A percentile compares a stretch with the other conserved stretches of the same genome.
Conservation (phyloP, 164 flowering plant genomes). For the Dillenia suffruticosa region DNA sequence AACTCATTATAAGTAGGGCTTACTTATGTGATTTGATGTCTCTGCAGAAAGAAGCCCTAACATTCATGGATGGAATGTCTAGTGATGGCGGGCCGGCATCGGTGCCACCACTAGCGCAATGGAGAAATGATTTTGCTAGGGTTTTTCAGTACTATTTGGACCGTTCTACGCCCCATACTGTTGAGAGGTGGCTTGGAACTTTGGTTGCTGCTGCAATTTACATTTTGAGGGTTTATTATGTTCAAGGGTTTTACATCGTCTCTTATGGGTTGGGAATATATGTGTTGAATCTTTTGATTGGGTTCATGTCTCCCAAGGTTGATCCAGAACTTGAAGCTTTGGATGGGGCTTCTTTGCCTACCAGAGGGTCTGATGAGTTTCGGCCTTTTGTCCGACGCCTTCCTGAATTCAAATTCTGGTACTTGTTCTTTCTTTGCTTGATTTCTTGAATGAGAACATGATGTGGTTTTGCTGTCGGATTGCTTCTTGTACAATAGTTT, state of each 20-base stretch:
- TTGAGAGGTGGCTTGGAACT: conserved; percentile 52
- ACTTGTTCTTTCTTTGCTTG: background rate
- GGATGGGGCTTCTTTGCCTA: conserved; percentile 36
- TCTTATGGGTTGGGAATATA: conserved; percentile 54
- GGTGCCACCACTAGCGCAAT: too few species aligned
- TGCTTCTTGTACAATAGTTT: too few species aligned
- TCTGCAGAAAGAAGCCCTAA: too few species aligned
- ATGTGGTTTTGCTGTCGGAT: too few species aligned
- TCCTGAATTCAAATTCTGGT: conserved; percentile 64
- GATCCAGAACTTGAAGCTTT: conserved; percentile 42
- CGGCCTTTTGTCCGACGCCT: conserved; percentile 55
- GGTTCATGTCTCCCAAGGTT: conserved; percentile 55
- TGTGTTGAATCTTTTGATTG: conserved; percentile 51
- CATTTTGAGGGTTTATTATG: conserved; percentile 37
- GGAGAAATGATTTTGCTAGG: too few species aligned
- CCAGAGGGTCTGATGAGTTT: conserved; percentile 51
- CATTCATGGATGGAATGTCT: too few species aligned
- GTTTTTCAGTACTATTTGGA: conserved; percentile 45
- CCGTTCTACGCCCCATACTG: conserved; percentile 44
- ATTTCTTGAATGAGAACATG: too few species aligned
- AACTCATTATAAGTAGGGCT: too few species aligned
- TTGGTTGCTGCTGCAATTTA: conserved; percentile 32
- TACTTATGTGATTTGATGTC: too few species aligned
- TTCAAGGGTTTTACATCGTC: conserved; percentile 51
- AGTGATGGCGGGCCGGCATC: too few species aligned